A percentile compares a stretch with the other conserved stretches of the same genome.
phyloP scores from a whole-genome alignment of 2,329 filamentous ascomycete species.

The Pseudogymnoascus sp. region DNA sequence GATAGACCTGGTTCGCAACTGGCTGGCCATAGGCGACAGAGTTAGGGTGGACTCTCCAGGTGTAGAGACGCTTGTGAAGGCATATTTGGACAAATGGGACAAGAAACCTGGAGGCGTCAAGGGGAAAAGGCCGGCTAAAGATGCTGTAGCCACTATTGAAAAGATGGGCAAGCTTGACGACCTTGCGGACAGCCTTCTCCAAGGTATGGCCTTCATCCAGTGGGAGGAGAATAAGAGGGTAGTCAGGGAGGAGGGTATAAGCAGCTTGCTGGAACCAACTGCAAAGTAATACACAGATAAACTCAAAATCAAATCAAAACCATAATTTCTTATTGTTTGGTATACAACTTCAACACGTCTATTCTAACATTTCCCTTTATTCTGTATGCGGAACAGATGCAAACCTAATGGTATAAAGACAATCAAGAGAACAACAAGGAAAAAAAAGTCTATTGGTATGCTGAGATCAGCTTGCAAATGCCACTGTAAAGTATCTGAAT shows the following conservation, averaged over 20 bases:
- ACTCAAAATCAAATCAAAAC: not conserved
- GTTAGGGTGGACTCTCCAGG: constrained; percentile 28
- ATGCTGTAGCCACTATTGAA: constrained; percentile 23
- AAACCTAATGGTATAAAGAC: not conserved
- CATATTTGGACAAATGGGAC: constrained; percentile 31
- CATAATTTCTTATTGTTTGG: constrained; percentile 5
- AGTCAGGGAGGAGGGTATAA: constrained; percentile 19
- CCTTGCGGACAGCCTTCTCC: constrained; percentile 70
- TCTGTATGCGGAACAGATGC: not conserved
- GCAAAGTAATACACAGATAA: not conserved
- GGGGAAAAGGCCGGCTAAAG: constrained; percentile 19
- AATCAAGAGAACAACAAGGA: constrained; percentile 1
- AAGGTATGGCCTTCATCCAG: constrained; percentile 68
- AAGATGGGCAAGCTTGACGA: constrained; percentile 64
- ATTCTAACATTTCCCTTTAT: constrained; percentile 5
- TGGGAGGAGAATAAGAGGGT: constrained; percentile 58
- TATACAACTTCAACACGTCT: constrained; percentile 1
- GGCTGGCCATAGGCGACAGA: constrained; percentile 36
- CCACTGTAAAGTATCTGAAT: not conserved
- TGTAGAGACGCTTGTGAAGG: constrained; percentile 30
- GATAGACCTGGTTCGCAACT: constrained; percentile 53
- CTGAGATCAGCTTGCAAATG: not conserved
- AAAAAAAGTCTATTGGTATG: constrained; percentile 5
- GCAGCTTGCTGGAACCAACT: not conserved
- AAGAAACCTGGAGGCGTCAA: constrained; percentile 22